Evolutionary conservation across 257 asterid species (phyloP).

Genomic region (Asclepias syriaca): DNA sequence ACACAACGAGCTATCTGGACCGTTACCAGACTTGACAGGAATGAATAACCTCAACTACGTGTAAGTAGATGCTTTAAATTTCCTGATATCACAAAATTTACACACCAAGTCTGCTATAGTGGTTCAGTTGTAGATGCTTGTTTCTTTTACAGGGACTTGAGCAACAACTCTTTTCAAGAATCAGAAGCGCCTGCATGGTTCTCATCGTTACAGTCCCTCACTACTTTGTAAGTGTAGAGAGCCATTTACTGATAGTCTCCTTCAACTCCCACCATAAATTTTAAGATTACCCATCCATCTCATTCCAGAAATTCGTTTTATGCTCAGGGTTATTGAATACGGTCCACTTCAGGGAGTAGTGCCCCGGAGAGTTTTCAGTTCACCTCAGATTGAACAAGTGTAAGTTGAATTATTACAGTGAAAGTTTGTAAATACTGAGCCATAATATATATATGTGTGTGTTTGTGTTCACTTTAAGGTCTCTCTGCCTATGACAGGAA

Average conservation of each 20-base stretch:
- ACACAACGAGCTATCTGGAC: constrained; percentile 67
- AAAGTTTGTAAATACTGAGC: not conserved
- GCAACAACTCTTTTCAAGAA: constrained; percentile 73
- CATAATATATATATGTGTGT: not conserved
- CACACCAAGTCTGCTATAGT: not conserved
- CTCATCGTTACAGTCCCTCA: constrained; percentile 61
- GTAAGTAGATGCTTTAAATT: constrained; percentile 34
- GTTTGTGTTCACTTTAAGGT: not conserved
- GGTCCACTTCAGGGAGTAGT: constrained; percentile 75
- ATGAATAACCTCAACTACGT: constrained; percentile 75
- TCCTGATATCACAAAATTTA: not conserved
- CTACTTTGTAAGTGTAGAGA: constrained; percentile 63
- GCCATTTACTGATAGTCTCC: not conserved
- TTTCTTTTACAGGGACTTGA: constrained; percentile 63
- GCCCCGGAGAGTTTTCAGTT: constrained; percentile 58
- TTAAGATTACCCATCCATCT: constrained; percentile 16
- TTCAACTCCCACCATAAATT: not conserved
- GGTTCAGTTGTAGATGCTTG: not conserved
- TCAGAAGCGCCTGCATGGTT: constrained; percentile 75
- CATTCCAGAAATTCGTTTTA: constrained; percentile 16
- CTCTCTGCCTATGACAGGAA: constrained; percentile 46
- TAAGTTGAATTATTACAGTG: constrained; percentile 30
- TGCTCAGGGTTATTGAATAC: constrained; percentile 68
- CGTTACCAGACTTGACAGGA: constrained; percentile 65
- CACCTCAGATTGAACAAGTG: constrained; percentile 93